Evolutionary conservation across 139 green algal species (phyloP).

Genomic region (Zygnema circumcarinatum): DNA sequence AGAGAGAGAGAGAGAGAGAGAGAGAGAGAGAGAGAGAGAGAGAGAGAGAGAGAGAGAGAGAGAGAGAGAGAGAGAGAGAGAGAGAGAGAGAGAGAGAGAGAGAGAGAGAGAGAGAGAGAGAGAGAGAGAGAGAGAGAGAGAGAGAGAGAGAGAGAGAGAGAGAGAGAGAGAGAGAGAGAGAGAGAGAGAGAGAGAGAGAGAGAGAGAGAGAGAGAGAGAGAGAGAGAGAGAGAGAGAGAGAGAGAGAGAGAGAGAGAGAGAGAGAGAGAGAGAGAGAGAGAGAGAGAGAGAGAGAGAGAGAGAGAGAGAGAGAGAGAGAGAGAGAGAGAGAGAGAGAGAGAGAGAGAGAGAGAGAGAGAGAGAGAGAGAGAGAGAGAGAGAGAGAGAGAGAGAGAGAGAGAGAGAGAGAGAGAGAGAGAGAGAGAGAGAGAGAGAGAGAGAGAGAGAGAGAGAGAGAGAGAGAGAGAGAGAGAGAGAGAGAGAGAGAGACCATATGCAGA

Average conservation of each 20-base stretch:
- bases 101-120: neutral
- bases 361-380: neutral
- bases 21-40: neutral
- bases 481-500: neutral
- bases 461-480: neutral
- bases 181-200: neutral
- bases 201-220: neutral
- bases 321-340: neutral
- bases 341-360: neutral
- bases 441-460: neutral
- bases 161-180: neutral
- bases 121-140: neutral
- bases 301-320: neutral
- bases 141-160: neutral
- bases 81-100: neutral
- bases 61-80: neutral
- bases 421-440: neutral
- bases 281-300: neutral
- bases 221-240: neutral
- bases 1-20: conserved; percentile 1
- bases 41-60: neutral
- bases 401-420: neutral
- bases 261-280: neutral
- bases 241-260: neutral
- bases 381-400: neutral